phyloP scores from a whole-genome alignment of 805 yeast genomes.

The Ogataea nonfermentans region DNA sequence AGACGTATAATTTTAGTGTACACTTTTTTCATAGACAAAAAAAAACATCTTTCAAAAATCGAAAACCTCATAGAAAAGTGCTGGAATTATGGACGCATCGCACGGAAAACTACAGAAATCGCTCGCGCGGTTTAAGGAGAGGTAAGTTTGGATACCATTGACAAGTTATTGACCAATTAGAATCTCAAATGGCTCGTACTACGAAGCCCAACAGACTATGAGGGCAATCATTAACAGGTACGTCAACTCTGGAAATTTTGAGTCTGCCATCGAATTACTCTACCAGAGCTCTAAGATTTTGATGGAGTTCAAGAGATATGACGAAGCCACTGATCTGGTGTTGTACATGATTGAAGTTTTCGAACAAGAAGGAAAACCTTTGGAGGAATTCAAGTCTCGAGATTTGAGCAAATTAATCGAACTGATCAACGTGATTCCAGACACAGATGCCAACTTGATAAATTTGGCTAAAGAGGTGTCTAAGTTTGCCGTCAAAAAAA shows the following conservation, averaged over 20 bases:
- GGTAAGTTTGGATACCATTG: constrained; percentile 19
- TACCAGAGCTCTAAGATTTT: constrained; percentile 69
- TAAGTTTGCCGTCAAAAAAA: constrained; percentile 59
- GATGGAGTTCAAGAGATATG: constrained; percentile 67
- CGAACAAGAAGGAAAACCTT: constrained; percentile 42
- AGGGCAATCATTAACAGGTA: constrained; percentile 87
- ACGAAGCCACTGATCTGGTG: constrained; percentile 77
- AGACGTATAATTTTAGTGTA: constrained; percentile 1
- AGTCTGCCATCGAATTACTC: constrained; percentile 71
- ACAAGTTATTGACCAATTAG: constrained; percentile 32
- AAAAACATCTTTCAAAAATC: background rate
- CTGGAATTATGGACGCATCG: constrained; percentile 18
- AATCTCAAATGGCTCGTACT: constrained; percentile 71
- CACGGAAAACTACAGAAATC: constrained; percentile 53
- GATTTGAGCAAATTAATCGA: constrained; percentile 40
- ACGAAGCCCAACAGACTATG: constrained; percentile 95
- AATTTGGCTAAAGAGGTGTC: constrained; percentile 65
- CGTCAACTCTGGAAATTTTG: constrained; percentile 62
- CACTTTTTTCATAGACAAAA: constrained; percentile 7
- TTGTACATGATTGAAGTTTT: constrained; percentile 71
- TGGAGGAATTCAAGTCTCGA: constrained; percentile 22
- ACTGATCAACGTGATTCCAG: constrained; percentile 41
- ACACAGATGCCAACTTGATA: constrained; percentile 58
- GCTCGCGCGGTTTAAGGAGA: constrained; percentile 58
- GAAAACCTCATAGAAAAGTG: background rate